Evolutionary conservation across 768 basidiomycete genomes (phyloP).

Genomic region (Lactarius sanguifluus): DNA sequence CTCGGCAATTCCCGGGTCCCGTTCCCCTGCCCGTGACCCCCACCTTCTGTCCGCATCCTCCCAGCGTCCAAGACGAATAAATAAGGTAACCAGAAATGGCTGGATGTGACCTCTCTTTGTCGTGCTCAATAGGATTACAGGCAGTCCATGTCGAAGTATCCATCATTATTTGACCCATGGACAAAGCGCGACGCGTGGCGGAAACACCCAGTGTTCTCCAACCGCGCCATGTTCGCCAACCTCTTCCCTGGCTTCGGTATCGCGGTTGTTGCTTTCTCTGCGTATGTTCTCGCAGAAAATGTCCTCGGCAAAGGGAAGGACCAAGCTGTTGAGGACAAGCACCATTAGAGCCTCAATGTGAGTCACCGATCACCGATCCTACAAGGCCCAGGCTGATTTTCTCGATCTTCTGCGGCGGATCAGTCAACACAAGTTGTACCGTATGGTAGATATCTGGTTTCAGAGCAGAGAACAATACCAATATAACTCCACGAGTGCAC

Average conservation of each 20-base stretch:
- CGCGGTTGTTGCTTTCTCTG: constrained; percentile 87
- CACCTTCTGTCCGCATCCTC: background rate
- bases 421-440: background rate
- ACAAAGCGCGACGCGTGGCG: constrained; percentile 92
- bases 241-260: constrained; percentile 95
- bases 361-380: background rate
- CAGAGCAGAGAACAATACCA: background rate
- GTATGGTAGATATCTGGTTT: background rate
- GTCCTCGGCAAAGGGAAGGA: constrained; percentile 36
- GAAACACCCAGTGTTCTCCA: constrained; percentile 84
- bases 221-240: constrained; percentile 83
- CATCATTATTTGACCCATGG: constrained; percentile 93
- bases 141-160: constrained; percentile 38
- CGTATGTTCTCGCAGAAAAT: constrained; percentile 87
- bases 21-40: constrained; percentile 8
- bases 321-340: constrained; percentile 21
- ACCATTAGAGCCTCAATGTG: constrained; percentile 15
- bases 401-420: background rate
- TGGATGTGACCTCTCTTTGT: background rate
- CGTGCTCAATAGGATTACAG: background rate
- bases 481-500: background rate
- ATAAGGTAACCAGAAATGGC: background rate
- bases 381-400: background rate
- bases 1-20: constrained; percentile 18
- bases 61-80: background rate